Base-by-base conservation (phyloP, 306 rosid genomes). In the Quercus dentata region DNA sequence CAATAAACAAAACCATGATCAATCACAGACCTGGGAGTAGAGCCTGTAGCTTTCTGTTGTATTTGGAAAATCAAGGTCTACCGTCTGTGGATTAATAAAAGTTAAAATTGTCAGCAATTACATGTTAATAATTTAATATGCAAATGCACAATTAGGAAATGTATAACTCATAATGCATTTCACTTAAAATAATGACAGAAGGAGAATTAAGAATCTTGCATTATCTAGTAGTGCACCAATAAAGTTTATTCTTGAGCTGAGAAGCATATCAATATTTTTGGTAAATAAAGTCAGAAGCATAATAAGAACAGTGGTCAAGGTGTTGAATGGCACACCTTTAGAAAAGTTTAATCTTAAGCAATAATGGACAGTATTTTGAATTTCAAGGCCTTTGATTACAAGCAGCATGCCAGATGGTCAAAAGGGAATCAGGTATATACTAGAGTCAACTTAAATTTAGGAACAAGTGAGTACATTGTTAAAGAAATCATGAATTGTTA, bases 31-130 rank as follows among this genome's bases (percentile, higher is more conserved):
- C 99, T 96, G 97, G 69, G 94, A 91, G 83, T 87, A 93, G 70
- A 93, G 97, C 79, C 67, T 90, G 92, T 96, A 96, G 92, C 94
- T 96, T 82, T 93, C 99, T 56, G 99, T 90, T 73, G 97, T 96
- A 84, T 88, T 90, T 80, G 97, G 97, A 88, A 90, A 85, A 83
- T 93, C 97, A 79, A 91, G 78, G 59, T 96, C 98, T 59, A 96
- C 98, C 5, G 86, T 91, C 98, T 96, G 89, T 74, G 73, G 46
- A 81, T 81, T 82, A 76, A 85, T 35, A 73, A 56, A 81, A 79
- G 41, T 83, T 46, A 59, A 38, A 69, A 44, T 44, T 61, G 57
- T 41, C 8, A 41, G 11, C 46, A 41, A 41, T 41, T 12, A 49
- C 14, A 10, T 49, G 54, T 49, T 49, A 49, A 49, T 49, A 49